These are phyloP conservation scores for Leptodontidium sp. DNA, from an alignment of 2,329 filamentous ascomycete species.

Conservation along the genomic window DNA sequence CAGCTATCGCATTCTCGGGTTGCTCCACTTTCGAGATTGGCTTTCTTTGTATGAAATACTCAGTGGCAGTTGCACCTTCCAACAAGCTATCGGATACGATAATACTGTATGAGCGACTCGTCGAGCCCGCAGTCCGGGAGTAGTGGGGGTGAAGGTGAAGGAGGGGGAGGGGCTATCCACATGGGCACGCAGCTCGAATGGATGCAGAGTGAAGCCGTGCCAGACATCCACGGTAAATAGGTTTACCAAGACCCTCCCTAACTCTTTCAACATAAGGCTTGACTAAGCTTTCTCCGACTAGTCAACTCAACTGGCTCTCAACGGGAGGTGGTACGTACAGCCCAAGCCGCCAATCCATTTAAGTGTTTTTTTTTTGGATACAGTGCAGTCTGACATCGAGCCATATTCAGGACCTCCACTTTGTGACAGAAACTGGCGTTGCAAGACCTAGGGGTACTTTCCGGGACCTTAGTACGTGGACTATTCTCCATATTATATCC, in stretches of 20 bases:
- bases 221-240: slow-evolving; percentile 7
- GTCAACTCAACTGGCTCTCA: background rate
- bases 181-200: slow-evolving; percentile 10
- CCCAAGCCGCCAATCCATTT: background rate
- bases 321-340: background rate
- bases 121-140: slow-evolving; percentile 9
- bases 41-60: background rate
- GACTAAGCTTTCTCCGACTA: slow-evolving; percentile 7
- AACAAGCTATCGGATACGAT: background rate
- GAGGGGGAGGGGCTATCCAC: background rate
- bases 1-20: background rate
- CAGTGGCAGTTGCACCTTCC: background rate
- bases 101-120: background rate
- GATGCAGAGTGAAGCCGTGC: slow-evolving; percentile 14
- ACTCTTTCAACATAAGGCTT: background rate
- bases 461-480: slow-evolving; percentile 24
- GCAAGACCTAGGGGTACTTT: slow-evolving; percentile 25
- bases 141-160: slow-evolving; percentile 13
- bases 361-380: slow-evolving; percentile 9
- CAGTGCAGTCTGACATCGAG: slow-evolving; percentile 9
- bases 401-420: slow-evolving; percentile 22
- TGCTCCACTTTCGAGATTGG: slow-evolving; percentile 3
- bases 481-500: background rate
- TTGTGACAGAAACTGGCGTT: slow-evolving; percentile 28
- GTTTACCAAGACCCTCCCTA: background rate